Evolutionary conservation across 1,284 basidiomycete species (phyloP).

Genomic region (Puccinia hordei): DNA sequence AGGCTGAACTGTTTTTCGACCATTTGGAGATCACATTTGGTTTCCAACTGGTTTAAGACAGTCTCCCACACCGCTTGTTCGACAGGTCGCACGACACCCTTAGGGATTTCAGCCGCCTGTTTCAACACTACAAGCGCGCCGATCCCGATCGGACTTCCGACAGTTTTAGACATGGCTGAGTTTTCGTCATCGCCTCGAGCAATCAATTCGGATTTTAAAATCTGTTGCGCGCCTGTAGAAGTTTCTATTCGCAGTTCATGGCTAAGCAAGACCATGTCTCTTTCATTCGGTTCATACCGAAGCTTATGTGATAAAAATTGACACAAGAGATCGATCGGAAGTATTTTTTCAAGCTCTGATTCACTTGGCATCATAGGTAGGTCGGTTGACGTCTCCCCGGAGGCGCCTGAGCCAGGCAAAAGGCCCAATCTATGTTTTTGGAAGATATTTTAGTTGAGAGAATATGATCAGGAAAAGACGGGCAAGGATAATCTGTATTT

Average conservation of each 20-base stretch:
- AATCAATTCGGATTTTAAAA: conserved; percentile 60
- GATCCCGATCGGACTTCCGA: conserved; percentile 80
- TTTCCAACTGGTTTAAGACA: not conserved
- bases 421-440: conserved; percentile 57
- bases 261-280: conserved; percentile 82
- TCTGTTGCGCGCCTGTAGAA: conserved; percentile 71
- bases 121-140: conserved; percentile 74
- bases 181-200: conserved; percentile 62
- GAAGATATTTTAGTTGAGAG: not conserved
- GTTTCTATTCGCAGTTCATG: conserved; percentile 70
- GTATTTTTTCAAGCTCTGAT: conserved; percentile 62
- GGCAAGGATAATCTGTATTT: conserved; percentile 56
- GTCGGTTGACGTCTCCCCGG: conserved; percentile 30
- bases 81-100: conserved; percentile 17
- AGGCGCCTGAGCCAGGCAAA: conserved; percentile 56
- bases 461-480: conserved; percentile 38
- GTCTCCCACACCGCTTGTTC: conserved; percentile 7
- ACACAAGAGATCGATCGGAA: conserved; percentile 79
- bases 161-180: conserved; percentile 84
- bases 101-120: conserved; percentile 64
- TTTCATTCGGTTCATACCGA: conserved; percentile 71
- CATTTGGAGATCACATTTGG: not conserved
- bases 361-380: conserved; percentile 60
- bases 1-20: conserved; percentile 13
- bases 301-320: conserved; percentile 74